Evolutionary conservation across 345 rosid species (phyloP), one percentile per base, ranked within the genome.

Genomic region (Linum usitatissimum): DNA sequence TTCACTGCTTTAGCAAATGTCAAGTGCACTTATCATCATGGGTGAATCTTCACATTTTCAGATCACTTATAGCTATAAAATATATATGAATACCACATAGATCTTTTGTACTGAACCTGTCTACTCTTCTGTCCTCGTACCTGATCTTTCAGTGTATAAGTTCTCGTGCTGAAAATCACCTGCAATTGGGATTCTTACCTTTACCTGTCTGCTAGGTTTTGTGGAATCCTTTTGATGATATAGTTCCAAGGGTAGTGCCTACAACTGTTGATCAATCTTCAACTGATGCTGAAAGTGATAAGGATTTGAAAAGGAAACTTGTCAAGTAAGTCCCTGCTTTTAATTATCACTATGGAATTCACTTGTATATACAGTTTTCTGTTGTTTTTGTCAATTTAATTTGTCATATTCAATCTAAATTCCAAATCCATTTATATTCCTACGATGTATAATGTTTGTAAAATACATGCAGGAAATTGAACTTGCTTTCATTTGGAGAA

Each of bases 201-300:
- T 7, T 9, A 59, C 55, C 31, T 9, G 36, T 68, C 62, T 63
- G 60, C 61, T 71, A 90, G 99, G 96, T 93, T 53, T 67, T 90
- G 64, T 87, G 89, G 96, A 93, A 90, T 58, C 96, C 99, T 59
- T 93, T 93, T 39, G 99, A 93, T 60, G 99, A 93, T 78, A 86
- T 93, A 71, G 78, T 86, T 75, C 97, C 86, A 6, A 86, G 96
- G 71, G 71, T 62, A 63, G 18, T 58, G 49, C 64, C 70, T 13
- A 83, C 61, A 79, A 61, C 78, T 60, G 67, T 63, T 34, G 62
- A 54, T 30, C 81, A 71, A 63, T 53, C 81, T 12, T 49, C 56
- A 36, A 61, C 72, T 63, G 84, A 81, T 63, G 20, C 62, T 54
- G 91, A 84, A 67, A 76, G 38, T 34, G 8, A 59, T 60, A 84